Base-by-base conservation (phyloP, 2,329 filamentous ascomycete genomes). In the Fusarium incarnatum region DNA sequence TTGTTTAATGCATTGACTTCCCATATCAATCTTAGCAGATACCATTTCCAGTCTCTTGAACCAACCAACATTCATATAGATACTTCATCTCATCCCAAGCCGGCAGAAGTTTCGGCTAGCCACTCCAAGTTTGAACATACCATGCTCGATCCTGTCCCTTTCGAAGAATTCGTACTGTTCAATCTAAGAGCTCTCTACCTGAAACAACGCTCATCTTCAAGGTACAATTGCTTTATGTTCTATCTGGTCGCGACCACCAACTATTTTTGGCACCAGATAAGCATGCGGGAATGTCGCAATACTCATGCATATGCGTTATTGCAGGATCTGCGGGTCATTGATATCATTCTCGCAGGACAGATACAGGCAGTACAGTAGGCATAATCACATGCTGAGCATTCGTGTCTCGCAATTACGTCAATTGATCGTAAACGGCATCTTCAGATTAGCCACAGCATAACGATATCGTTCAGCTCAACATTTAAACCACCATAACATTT, bases 331-430 rank as follows among this genome's bases (percentile, higher is more conserved):
- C 46, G 41, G 12, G 50, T 53, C 50, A 61, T 56, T 53, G 46
- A 66, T 49, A 44, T 45, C 27, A 18, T 16, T 8, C 20, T 37
- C 0, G 15, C 13, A 34, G 15, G 7, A 34, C 30, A 34, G 32
- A 34, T 34, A 10, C 32, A 37, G 32, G 4, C 30, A 32, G 30
- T 32, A 16, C 30, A 32, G 30, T 32, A 15, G 54, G 13, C 15
- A 47, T 6, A 25, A 56, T 67, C 62, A 61, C 64, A 67, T 67
- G 50, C 18, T 44, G 41, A 57, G 23, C 3, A 25, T 37, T 5
- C 18, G 20, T 42, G 28, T 60, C 34, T 65, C 30, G 27, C 18
- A 48, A 56, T 67, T 67, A 61, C 61, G 64, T 66, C 61, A 66
- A 66, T 56, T 18, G 45, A n/a, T 61, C 64, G 64, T 60, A 66